Percentiles rank a stretch among this genome's conserved stretches.
Evolutionary conservation across 257 asterid species (phyloP).

Genomic region (Anisodus acutangulus): DNA sequence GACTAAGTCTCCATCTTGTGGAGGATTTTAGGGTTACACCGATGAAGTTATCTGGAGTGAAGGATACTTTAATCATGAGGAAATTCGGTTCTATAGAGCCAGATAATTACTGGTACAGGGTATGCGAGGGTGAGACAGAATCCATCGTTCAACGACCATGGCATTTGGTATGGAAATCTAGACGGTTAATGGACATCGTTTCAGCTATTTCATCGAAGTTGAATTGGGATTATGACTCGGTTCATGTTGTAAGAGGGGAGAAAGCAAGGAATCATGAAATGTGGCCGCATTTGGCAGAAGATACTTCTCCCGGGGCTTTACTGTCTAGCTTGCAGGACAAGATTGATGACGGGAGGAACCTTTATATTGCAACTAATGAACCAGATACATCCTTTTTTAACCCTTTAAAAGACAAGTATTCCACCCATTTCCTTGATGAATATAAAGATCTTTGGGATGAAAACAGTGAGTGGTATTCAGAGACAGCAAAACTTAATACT

Average conservation of each 20-base stretch:
- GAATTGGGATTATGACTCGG: slow-evolving; percentile 78
- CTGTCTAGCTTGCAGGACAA: slow-evolving; percentile 50
- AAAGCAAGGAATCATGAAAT: slow-evolving; percentile 56
- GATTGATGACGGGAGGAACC: slow-evolving; percentile 59
- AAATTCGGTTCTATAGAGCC: slow-evolving; percentile 77
- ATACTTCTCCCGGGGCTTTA: slow-evolving; percentile 65
- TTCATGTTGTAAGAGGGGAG: slow-evolving; percentile 75
- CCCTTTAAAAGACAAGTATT: slow-evolving; percentile 73
- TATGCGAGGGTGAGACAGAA: slow-evolving; percentile 77
- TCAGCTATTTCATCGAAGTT: slow-evolving; percentile 63
- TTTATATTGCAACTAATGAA: slow-evolving; percentile 73
- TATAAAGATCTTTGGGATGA: slow-evolving; percentile 74
- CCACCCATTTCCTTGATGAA: slow-evolving; percentile 75
- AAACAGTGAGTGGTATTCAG: slow-evolving; percentile 74
- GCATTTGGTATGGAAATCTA: slow-evolving; percentile 76
- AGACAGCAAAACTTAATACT: slow-evolving; percentile 61
- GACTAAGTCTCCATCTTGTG: slow-evolving; percentile 66
- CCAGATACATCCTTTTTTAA: slow-evolving; percentile 51
- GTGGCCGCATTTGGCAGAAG: slow-evolving; percentile 69
- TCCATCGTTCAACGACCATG: slow-evolving; percentile 71
- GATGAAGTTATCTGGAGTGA: slow-evolving; percentile 56
- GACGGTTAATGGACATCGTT: slow-evolving; percentile 64
- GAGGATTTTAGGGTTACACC: slow-evolving; percentile 71
- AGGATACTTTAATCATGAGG: slow-evolving; percentile 69
- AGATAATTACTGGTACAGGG: slow-evolving; percentile 78